Conservation (phyloP, 495 filamentous ascomycete genomes). For the Parathielavia hyrcaniae region DNA sequence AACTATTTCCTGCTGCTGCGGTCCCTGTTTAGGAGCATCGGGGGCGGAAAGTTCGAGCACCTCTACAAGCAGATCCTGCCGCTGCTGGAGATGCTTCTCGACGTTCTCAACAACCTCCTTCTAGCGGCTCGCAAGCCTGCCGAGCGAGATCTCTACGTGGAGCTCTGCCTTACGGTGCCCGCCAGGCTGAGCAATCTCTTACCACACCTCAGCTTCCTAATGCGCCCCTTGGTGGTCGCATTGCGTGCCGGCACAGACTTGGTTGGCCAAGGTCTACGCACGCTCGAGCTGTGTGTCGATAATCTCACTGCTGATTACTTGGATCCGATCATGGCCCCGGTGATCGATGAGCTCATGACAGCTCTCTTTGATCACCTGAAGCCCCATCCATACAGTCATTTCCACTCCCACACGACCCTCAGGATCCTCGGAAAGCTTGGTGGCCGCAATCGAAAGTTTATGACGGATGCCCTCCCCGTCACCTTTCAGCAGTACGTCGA, state of each 20-base stretch:
- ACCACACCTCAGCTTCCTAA: slow-evolving; percentile 93
- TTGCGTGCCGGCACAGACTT: slow-evolving; percentile 86
- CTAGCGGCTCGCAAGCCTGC: slow-evolving; percentile 79
- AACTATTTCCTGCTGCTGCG: slow-evolving; percentile 95
- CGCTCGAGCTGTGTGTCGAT: slow-evolving; percentile 93
- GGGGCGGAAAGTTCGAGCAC: slow-evolving; percentile 93
- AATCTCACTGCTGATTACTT: slow-evolving; percentile 97
- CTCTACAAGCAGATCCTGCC: slow-evolving; percentile 97
- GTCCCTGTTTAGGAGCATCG: slow-evolving; percentile 91
- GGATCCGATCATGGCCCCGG: slow-evolving; percentile 98
- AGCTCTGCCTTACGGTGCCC: slow-evolving; percentile 91
- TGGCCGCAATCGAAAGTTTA: slow-evolving; percentile 88
- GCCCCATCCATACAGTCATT: slow-evolving; percentile 89
- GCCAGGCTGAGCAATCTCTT: slow-evolving; percentile 90
- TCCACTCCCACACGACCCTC: slow-evolving; percentile 95
- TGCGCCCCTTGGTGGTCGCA: slow-evolving; percentile 94
- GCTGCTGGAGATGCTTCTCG: slow-evolving; percentile 90
- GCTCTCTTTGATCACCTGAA: slow-evolving; percentile 91
- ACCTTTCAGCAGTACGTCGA: slow-evolving; percentile 79
- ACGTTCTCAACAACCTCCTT: slow-evolving; percentile 91
- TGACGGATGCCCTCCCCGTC: slow-evolving; percentile 77
- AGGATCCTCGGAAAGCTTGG: slow-evolving; percentile 97
- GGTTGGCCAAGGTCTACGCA: slow-evolving; percentile 88
- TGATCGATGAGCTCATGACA: slow-evolving; percentile 97
- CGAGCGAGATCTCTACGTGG: slow-evolving; percentile 93